Conservation (phyloP, 805 yeast species). For the Alloascoidea africana region DNA sequence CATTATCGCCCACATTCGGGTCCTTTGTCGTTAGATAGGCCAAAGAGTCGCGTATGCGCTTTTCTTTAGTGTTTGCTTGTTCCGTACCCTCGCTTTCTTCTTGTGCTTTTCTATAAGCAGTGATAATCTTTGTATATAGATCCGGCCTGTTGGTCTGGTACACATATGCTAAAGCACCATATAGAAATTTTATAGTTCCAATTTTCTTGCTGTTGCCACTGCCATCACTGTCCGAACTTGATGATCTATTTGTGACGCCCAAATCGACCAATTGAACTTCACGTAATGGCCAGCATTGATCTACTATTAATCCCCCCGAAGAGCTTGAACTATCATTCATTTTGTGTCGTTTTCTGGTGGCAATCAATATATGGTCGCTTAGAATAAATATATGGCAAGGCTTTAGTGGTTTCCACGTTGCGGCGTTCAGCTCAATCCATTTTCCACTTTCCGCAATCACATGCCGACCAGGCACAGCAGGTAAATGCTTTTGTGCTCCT, state of each 20-base stretch:
- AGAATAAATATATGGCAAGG: slow-evolving; percentile 64
- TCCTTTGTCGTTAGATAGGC: slow-evolving; percentile 7
- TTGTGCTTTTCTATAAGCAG: slow-evolving; percentile 44
- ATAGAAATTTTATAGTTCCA: slow-evolving; percentile 25
- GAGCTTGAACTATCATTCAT: slow-evolving; percentile 16
- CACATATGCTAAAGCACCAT: slow-evolving; percentile 33
- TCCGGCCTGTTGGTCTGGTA: slow-evolving; percentile 17
- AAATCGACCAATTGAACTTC: slow-evolving; percentile 36
- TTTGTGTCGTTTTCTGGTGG: slow-evolving; percentile 37
- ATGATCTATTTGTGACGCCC: slow-evolving; percentile 13
- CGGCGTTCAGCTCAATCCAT: slow-evolving; percentile 78
- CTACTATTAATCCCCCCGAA: slow-evolving; percentile 29
- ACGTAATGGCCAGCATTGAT: slow-evolving; percentile 64
- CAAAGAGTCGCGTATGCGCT: slow-evolving; percentile 4
- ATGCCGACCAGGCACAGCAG: slow-evolving; percentile 68
- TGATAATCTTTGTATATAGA: slow-evolving; percentile 31
- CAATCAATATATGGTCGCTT: slow-evolving; percentile 65
- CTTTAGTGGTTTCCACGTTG: slow-evolving; percentile 68
- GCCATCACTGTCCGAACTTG: slow-evolving; percentile 13
- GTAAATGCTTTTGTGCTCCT: slow-evolving; percentile 73
- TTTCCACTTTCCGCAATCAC: slow-evolving; percentile 64
- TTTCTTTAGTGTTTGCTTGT: slow-evolving; percentile 5
- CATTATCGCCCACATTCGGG: slow-evolving; percentile 10
- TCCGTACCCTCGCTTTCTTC: slow-evolving; percentile 35
- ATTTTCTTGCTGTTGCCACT: slow-evolving; percentile 10